phyloP scores from a whole-genome alignment of 2,329 filamentous ascomycete species.

The Botrytis sinoallii region DNA sequence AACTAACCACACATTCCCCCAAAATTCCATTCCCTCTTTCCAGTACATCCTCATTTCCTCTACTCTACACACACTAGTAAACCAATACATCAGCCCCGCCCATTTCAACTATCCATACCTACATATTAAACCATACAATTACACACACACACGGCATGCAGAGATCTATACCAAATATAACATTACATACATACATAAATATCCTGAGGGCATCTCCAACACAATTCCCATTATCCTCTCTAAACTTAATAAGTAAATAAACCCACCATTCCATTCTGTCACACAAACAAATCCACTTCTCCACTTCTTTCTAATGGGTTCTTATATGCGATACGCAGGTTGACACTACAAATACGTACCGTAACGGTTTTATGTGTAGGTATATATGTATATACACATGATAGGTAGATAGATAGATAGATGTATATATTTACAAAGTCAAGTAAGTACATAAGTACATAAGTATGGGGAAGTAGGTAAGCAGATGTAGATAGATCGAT shows the following conservation, averaged over 20 bases:
- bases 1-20: not conserved
- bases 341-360: not conserved
- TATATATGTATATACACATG: not conserved
- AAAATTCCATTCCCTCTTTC: too few relatives aligned
- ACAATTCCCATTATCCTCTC: not conserved
- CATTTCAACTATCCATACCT: too few relatives aligned
- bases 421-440: not conserved
- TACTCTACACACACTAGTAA: too few relatives aligned
- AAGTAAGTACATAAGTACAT: not conserved
- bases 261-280: not conserved
- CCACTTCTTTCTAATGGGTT: not conserved
- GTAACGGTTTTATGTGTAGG: not conserved
- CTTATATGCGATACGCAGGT: not conserved
- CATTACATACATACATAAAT: not conserved
- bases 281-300: not conserved
- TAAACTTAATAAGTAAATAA: not conserved
- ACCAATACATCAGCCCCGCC: too few relatives aligned
- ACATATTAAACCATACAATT: too few relatives aligned
- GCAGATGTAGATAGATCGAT: not conserved
- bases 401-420: not conserved
- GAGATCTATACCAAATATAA: too few relatives aligned
- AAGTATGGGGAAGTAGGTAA: not conserved
- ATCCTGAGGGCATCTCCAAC: not conserved
- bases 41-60: too few relatives aligned
- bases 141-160: not conserved